Conservation (phyloP, 1,284 basidiomycete species). For the Microbotryum scabiosae region DNA sequence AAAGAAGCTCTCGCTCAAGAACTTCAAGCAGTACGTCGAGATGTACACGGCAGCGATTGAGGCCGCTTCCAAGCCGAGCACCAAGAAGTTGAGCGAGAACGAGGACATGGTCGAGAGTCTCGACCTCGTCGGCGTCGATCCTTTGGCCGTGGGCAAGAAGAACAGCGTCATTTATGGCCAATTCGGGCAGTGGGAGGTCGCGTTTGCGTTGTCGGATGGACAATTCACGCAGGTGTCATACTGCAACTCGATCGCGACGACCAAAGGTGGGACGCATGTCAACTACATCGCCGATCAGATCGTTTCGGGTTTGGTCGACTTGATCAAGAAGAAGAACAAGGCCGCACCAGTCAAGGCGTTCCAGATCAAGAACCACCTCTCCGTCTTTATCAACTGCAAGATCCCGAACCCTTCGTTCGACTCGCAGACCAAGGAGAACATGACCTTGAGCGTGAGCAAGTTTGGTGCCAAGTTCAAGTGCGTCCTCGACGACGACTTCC, state of each 20-base stretch:
- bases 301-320: constrained; percentile 61
- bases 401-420: constrained; percentile 99
- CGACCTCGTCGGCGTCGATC: constrained; percentile 50
- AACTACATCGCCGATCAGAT: constrained; percentile 79
- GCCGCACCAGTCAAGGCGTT: constrained; percentile 80
- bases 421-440: constrained; percentile 96
- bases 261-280: constrained; percentile 95
- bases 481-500: constrained; percentile 74
- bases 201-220: constrained; percentile 81
- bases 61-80: constrained; percentile 3
- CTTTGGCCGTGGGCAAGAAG: constrained; percentile 65
- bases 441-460: constrained; percentile 79
- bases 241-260: constrained; percentile 95
- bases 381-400: constrained; percentile 94
- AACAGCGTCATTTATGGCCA: constrained; percentile 75
- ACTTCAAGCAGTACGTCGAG: constrained; percentile 96
- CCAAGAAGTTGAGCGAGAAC: constrained; percentile 37
- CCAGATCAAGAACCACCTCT: constrained; percentile 96
- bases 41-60: constrained; percentile 56
- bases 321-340: constrained; percentile 85
- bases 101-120: constrained; percentile 43
- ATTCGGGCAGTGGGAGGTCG: constrained; percentile 82
- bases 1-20: constrained; percentile 79
- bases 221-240: constrained; percentile 91
- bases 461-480: constrained; percentile 76